Conservation (phyloP, 1,139 yeast species). For the Meyerozyma guilliermondii region DNA sequence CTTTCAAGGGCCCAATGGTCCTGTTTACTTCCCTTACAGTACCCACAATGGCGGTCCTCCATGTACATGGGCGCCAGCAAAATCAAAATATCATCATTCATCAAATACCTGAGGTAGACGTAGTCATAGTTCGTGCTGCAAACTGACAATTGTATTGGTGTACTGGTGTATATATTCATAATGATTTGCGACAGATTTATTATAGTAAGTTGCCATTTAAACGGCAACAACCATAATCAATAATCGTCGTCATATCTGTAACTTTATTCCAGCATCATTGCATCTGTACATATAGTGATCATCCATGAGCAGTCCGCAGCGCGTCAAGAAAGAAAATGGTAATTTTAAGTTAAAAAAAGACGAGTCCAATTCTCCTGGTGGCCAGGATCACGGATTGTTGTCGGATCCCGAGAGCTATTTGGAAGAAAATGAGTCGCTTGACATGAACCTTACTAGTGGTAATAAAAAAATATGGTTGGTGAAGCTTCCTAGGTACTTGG, state of each 20-base stretch:
- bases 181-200: background rate
- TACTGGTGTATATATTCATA: background rate
- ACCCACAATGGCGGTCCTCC: constrained; percentile 44
- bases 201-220: background rate
- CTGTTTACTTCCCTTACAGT: constrained; percentile 50
- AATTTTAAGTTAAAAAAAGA: background rate
- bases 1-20: constrained; percentile 32
- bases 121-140: background rate
- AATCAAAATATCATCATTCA: background rate
- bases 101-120: background rate
- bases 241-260: background rate
- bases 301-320: constrained; percentile 2
- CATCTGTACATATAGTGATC: background rate
- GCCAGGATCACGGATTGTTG: constrained; percentile 23
- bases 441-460: constrained; percentile 51
- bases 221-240: background rate
- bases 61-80: background rate
- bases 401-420: constrained; percentile 47
- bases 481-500: constrained; percentile 79
- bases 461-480: constrained; percentile 85
- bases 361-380: constrained; percentile 1
- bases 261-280: background rate
- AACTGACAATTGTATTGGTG: background rate
- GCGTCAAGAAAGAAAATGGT: constrained; percentile 1
- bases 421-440: constrained; percentile 56